Base-by-base conservation (phyloP, 1,284 basidiomycete genomes). In the Tylopilus sp. region DNA sequence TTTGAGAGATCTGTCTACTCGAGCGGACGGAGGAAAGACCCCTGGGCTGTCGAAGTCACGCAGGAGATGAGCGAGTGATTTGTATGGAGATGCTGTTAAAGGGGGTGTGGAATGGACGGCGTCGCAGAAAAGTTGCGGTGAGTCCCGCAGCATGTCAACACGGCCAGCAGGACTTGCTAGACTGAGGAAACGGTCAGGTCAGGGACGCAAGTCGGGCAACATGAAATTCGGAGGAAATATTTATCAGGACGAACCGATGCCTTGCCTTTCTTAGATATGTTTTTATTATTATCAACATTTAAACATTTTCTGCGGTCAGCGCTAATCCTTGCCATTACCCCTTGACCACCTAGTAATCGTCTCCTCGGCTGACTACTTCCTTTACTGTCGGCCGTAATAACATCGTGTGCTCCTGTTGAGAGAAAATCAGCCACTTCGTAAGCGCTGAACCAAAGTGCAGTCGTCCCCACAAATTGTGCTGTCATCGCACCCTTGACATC, bases 291-390 rank as follows among this genome's bases (percentile, higher is more conserved):
- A 35, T 35, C 34, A 35, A 35, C 34, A 35, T 35, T 10, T 19
- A 33, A n/a, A 16, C n/a, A 13, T 5, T 16, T 15, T 33, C 31
- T 16, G 31, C n/a, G 16, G 34, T 35, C 18, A 18, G 34, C 34
- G 34, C 34, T 31, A 18, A 11, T 16, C 16, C 46, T 41, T 43
- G 25, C 11, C 47, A 47, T 31, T 41, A 59, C 35, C 42, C 36
- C 40, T 35, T 29, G 25, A 7, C 29, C 28, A 29, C 41, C 59
- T 58, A 93, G 67, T 96, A 98, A 69, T 98, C 95, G 54, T 92
- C 89, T 28, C 96, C 96, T 57, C 94, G 79, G 60, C 90, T 93
- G 33, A 99, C 92, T 7, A 99, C 84, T 71, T 99, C 97, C 66
- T 97, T 97, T 60, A 86, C 86, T 2, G 92, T 97, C 33, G 95